Base-by-base conservation (phyloP, 352 stramenopile species). In the Pythium dissimile region DNA sequence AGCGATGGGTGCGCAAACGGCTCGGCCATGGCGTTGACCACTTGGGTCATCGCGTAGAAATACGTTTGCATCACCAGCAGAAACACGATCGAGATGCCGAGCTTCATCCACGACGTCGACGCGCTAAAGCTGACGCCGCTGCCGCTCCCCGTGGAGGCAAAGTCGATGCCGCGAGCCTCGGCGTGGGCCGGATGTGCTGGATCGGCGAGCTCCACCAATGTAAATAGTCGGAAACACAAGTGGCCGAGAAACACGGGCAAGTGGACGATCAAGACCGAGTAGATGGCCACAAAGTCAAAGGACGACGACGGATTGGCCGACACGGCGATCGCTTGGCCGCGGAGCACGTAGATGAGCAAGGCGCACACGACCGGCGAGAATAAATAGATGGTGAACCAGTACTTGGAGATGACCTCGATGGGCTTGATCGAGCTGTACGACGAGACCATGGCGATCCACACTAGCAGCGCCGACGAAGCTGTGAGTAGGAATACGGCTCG, bases 61-160 rank as follows among this genome's bases (percentile, higher is more conserved):
- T 93, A 94, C 30, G 73, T 69, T 61, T 94, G 85, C 85, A 94
- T 92, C 9, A 89, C 49, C 21, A 89, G 53, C 28, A 94, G 52
- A 56, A 85, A 94, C 24, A 92, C 48, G 30, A 89, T 71, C 13
- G 84, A 92, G 41, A 92, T 75, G 23, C 57, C 75, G 28, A 94
- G 67, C 47, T 94, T 92, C 9, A 91, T 67, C 73, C 75, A 87
- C 39, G 77, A 84, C n/a, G 77, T 75, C 12, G 72, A 56, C 0
- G 70, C 42, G 16, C 53, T 68, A n/a, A 61, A 57, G 43, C 45
- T 66, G 9, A 58, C 38, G 7, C 28, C 59, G 15, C 15, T 47
- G n/a, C 42, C 48, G 18, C 57, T 57, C 12, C 60, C 52, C 3
- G 43, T 23, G 13, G 4, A 21, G 0, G 62, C 62, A 44, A 55